These are phyloP conservation scores for Castanea crenata DNA, from an alignment of 306 rosid species.

Conservation along the genomic window DNA sequence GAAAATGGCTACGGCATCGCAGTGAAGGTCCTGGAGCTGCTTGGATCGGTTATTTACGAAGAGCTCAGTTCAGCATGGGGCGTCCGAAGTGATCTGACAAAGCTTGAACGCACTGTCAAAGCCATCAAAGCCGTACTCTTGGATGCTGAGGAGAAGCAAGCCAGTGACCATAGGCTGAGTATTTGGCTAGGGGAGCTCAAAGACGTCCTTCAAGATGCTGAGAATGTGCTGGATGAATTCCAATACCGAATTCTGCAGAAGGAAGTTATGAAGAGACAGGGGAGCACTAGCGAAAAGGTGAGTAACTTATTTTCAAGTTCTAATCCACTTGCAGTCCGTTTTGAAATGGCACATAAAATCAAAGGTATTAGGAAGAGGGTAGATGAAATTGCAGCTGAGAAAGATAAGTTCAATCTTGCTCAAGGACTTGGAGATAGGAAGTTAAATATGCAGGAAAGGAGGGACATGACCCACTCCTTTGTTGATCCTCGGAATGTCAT, in stretches of 20 bases:
- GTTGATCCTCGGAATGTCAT: too few species aligned
- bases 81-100: slow-evolving; percentile 8
- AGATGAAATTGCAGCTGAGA: slow-evolving; percentile 13
- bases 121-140: slow-evolving; percentile 19
- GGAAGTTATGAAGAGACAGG: background rate
- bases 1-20: too few species aligned
- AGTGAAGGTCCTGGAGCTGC: slow-evolving; percentile 1
- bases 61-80: slow-evolving; percentile 11
- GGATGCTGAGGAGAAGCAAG: slow-evolving; percentile 37
- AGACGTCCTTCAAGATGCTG: slow-evolving; percentile 8
- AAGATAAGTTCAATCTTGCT: slow-evolving; percentile 5
- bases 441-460: too few species aligned
- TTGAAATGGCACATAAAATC: background rate
- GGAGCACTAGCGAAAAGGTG: slow-evolving; percentile 11
- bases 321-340: slow-evolving; percentile 13
- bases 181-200: slow-evolving; percentile 20
- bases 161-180: background rate
- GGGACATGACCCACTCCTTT: too few species aligned
- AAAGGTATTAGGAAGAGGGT: slow-evolving; percentile 9
- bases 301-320: slow-evolving; percentile 4
- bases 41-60: slow-evolving; percentile 12
- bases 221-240: slow-evolving; percentile 30
- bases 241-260: slow-evolving; percentile 13
- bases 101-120: slow-evolving; percentile 8
- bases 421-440: background rate